These are phyloP conservation scores for Epichloe amarillans DNA, from an alignment of 2,329 filamentous ascomycete species.

Conservation along the genomic window DNA sequence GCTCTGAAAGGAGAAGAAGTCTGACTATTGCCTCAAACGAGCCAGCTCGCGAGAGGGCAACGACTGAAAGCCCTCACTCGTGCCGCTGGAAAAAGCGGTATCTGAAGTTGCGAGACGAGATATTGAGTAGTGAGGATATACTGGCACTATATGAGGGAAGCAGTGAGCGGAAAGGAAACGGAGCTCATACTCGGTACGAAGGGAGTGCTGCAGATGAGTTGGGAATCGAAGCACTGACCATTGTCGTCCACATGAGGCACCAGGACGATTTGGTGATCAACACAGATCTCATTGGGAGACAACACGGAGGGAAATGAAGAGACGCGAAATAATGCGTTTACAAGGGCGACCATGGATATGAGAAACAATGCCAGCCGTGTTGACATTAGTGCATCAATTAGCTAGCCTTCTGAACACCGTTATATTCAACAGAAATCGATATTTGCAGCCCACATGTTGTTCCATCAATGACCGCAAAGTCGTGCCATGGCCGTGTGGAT, in stretches of 20 bases:
- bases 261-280: conserved; percentile 39
- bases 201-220: conserved; percentile 17
- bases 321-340: not conserved
- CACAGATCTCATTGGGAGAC: conserved; percentile 21
- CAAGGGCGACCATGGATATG: no score
- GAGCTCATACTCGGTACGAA: not conserved
- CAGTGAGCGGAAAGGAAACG: conserved; percentile 8
- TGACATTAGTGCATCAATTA: not conserved
- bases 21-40: not conserved
- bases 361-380: not conserved
- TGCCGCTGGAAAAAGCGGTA: conserved; percentile 31
- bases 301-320: not conserved
- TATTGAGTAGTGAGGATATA: conserved; percentile 28
- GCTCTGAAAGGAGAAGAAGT: not conserved
- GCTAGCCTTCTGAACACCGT: not conserved
- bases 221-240: conserved; percentile 34
- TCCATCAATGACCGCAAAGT: no score
- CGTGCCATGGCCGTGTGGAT: no score
- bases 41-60: not conserved
- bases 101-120: conserved; percentile 25
- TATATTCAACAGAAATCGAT: no score
- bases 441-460: no score
- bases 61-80: conserved; percentile 15
- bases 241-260: conserved; percentile 35
- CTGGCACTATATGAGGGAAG: conserved; percentile 12